These are phyloP conservation scores for Smittium mucronatum DNA, from an alignment of 371 early-diverging fungal species.

Conservation along the genomic window DNA sequence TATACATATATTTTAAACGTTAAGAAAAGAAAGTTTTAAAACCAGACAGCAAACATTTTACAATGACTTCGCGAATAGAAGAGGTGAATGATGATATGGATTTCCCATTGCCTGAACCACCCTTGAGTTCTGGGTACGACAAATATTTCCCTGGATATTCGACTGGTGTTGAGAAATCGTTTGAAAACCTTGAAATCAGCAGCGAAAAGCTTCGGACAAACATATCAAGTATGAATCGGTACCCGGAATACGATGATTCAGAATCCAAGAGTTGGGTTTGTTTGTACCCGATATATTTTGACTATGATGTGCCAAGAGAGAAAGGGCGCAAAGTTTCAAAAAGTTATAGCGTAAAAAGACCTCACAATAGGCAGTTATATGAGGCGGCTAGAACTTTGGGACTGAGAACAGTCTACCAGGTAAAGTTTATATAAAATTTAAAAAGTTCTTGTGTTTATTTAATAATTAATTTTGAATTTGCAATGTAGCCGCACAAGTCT, in stretches of 20 bases:
- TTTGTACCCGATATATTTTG: conserved; percentile 43
- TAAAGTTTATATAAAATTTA: conserved; percentile 1
- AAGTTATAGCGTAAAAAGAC: conserved; percentile 22
- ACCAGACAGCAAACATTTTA: too few species aligned
- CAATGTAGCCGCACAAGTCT: conserved; percentile 21
- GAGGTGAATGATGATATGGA: conserved; percentile 42
- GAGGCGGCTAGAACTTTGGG: conserved; percentile 32
- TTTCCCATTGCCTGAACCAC: conserved; percentile 34
- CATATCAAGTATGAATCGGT: conserved; percentile 12
- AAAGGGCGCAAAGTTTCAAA: conserved; percentile 29
- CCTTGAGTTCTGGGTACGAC: neutral
- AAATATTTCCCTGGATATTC: neutral
- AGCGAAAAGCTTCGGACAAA: neutral
- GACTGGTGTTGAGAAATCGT: conserved; percentile 1
- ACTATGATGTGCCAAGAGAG: conserved; percentile 20
- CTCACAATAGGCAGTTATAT: conserved; percentile 34
- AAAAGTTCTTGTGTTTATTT: neutral
- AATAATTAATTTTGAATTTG: neutral
- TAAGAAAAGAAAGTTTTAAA: too few species aligned
- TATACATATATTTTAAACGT: too few species aligned
- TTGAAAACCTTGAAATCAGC: conserved; percentile 1
- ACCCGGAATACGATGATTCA: neutral
- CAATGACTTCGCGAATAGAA: conserved; percentile 8
- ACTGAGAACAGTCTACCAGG: conserved; percentile 30
- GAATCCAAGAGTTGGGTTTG: conserved; percentile 33